phyloP scores from a whole-genome alignment of 73 alveolate genomes.

The Breviolum minutum region DNA sequence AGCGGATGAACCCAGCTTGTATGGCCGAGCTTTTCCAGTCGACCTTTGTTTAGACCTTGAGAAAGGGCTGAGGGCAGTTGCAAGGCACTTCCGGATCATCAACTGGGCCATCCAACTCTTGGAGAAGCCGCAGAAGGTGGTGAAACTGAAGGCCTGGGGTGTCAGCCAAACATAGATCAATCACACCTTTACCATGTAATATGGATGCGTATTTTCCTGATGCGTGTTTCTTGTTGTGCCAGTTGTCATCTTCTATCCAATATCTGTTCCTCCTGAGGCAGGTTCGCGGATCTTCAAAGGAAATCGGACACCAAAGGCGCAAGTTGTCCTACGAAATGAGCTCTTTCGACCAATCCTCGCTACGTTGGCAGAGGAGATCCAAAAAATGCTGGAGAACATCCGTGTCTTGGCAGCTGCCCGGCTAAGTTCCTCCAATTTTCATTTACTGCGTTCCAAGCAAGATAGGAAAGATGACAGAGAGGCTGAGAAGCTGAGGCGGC shows the following conservation, averaged over 20 bases:
- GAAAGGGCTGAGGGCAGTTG: constrained; percentile 30
- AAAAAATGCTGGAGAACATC: constrained; percentile 51
- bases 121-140: constrained; percentile 88
- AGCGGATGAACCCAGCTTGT: constrained; percentile 15
- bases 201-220: too few relatives aligned
- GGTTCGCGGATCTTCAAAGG: constrained; percentile 60
- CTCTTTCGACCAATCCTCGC: constrained; percentile 77
- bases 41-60: constrained; percentile 52
- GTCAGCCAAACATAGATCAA: too few relatives aligned
- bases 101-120: constrained; percentile 61
- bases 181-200: too few relatives aligned
- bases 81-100: constrained; percentile 70
- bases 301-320: neutral
- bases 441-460: constrained; percentile 7
- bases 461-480: neutral
- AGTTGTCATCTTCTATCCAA: too few relatives aligned
- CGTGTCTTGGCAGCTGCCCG: neutral
- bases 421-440: neutral
- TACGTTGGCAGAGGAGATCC: constrained; percentile 45
- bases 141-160: constrained; percentile 5
- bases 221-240: too few relatives aligned
- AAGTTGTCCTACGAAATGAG: constrained; percentile 35
- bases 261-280: neutral
- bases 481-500: constrained; percentile 8
- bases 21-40: constrained; percentile 36